Evolutionary conservation across 2,329 filamentous ascomycete genomes (phyloP), one percentile per base, ranked within the genome.

Genomic region (Ophiostoma triangulosporum): DNA sequence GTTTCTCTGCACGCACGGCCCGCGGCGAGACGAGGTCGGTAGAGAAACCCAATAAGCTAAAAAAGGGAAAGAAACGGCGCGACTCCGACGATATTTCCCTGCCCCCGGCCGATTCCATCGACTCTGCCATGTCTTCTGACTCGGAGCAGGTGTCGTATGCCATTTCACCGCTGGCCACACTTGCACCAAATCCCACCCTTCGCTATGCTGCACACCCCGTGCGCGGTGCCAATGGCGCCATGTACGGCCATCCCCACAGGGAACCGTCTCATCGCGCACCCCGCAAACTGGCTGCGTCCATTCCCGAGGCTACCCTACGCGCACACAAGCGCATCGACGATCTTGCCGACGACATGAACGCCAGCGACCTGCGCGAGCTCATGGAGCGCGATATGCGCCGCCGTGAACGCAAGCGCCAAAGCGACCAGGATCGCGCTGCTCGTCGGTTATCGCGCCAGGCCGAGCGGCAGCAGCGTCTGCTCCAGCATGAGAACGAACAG

Each of bases 301-400:
- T 83, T 15, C 73, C 78, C 0, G 80, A 87, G 57, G 81, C 80
- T 35, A 74, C 70, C 0, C 63, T 82, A 27, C 80, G 75, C 58
- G 76, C 76, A 3, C 78, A 79, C 60, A 81, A 83, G 68, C 69
- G 80, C 62, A 68, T 86, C 64, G 69, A 87, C 69, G 70, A 86
- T 67, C 69, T 97, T 45, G 93, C 89, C 22, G 86, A 97, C 64
- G 84, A 87, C 56, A 74, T 98, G 53, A 88, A 88, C 67, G 86
- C 93, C 3, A 80, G 84, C 51, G 90, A 88, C 60, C 67, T 98
- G 36, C 79, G 91, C 55, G 86, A 95, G 64, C 73, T 97, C 29
- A 84, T 98, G 78, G 93, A 98, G 62, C 76, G 93, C 56, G 93
- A 98, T 63, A 77, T 83, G 59, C 80, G 90, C 62, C 78, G 93